A percentile compares a stretch with the other conserved stretches of the same genome.
Evolutionary conservation across 352 stramenopile species (phyloP).

Genomic region (Peronospora farinosa): DNA sequence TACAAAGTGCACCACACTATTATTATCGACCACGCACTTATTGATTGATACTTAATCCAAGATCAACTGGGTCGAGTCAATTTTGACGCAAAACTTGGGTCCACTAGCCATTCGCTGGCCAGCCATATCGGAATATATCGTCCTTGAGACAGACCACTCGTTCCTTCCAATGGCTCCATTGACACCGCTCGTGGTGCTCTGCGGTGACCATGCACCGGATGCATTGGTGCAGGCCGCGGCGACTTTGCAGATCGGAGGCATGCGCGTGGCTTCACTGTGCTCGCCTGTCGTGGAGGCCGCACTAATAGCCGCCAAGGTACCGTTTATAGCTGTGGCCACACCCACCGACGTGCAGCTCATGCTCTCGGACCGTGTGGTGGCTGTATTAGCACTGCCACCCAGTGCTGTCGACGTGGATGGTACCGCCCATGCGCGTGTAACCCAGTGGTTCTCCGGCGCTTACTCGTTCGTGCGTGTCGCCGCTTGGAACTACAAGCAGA

Average conservation of each 20-base stretch:
- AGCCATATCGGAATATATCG: conserved; percentile 23
- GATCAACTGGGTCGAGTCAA: too few species aligned
- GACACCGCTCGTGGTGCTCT: conserved; percentile 66
- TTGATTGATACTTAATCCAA: too few species aligned
- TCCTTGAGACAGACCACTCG: conserved; percentile 6
- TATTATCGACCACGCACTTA: too few species aligned
- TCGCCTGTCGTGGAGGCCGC: conserved; percentile 47
- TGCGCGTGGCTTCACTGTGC: conserved; percentile 58
- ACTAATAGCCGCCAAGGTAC: conserved; percentile 67
- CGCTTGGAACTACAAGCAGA: conserved; percentile 85
- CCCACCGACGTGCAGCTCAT: conserved; percentile 64
- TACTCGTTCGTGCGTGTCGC: conserved; percentile 77
- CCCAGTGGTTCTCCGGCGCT: conserved; percentile 63
- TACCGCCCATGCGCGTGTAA: conserved; percentile 41
- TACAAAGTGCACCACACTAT: not conserved
- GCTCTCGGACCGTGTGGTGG: conserved; percentile 58
- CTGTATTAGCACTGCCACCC: conserved; percentile 58
- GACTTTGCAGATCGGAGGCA: conserved; percentile 44
- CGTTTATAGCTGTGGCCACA: conserved; percentile 55
- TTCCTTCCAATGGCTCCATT: conserved; percentile 20
- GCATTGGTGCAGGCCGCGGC: conserved; percentile 44
- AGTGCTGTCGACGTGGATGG: conserved; percentile 16
- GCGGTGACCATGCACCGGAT: conserved; percentile 39
- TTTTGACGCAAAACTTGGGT: too few species aligned
- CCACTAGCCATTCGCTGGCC: not conserved